Base-by-base conservation (phyloP, 495 filamentous ascomycete species). In the Aspergillus leporis region DNA sequence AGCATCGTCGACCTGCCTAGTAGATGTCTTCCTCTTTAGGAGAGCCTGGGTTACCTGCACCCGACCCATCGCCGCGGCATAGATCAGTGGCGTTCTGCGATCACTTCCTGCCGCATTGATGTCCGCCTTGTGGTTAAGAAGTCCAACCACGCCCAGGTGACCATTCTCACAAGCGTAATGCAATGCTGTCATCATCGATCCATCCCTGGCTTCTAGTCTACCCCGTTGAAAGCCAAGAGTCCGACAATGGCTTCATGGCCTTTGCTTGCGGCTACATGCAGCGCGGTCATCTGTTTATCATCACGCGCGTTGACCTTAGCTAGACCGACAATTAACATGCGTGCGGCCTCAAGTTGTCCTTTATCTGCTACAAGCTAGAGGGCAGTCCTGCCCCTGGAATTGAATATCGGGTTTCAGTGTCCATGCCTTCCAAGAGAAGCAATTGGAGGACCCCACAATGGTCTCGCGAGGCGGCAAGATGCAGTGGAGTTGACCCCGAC, bases 191-290 rank as follows among this genome's bases (percentile, higher is more conserved):
- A 75, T 78, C 61, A 77, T 72, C 2, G 60, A 61, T 5, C 58
- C 69, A 60, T 80, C 74, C 50, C 74, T 77, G 1, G 75, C 74
- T 51, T 80, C 75, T 22, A 74, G 53, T 79, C 74, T 14, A 75
- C 78, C 7, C 67, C 68, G 28, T 70, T 62, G 14, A 49, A 61
- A 28, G 76, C 38, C 2, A 81, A 57, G 14, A 77, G 60, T 32
- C 65, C 63, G 18, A 70, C 61, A 50, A 76, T 71, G 16, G 71
- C 65, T 6, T 60, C 53, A 51, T 77, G 68, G 5, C 78, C 76
- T 34, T 61, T 59, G 32, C 68, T 72, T 13, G 74, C 72, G 19
- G 74, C 76, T 3, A 63, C 64, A 62, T 79, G 76, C 16, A 81
- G 61, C 45, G 71, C 65, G 19, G 76, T 78, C 52, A 72, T 66